Evolutionary conservation across 2,329 filamentous ascomycete species (phyloP), one percentile per base, ranked within the genome.

Genomic region (Fusarium stilboides): DNA sequence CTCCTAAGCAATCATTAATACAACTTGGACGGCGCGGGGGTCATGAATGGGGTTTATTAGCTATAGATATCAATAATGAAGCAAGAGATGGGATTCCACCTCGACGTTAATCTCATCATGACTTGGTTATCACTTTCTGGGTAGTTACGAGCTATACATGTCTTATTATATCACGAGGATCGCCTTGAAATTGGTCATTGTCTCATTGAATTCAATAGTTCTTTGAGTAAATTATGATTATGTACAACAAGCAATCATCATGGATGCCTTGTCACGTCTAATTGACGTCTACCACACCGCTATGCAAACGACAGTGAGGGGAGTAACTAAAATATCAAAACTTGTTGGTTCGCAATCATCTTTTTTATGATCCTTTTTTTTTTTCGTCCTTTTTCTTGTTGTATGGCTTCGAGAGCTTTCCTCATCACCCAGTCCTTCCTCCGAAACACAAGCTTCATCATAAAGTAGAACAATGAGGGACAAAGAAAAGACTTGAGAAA

Each of bases 1-100:
- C 80, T 91, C 46, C 76, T 91, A 69, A 87, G 83, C 73, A 86
- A 77, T 72, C 80, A 78, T 61, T 86, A 77, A 79, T 43, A 46
- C 22, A 53, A 12, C 10, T 37, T 39, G 36, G 44, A 36, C 37
- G 44, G 17, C 17, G 8, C 33, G 22, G 28, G 24, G 28, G 13
- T 24, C 42, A 37, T 46, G 57, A 31, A 36, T 47, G 39, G 39
- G 46, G 39, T 39, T 36, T n/a, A 40, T 53, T 51, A 59, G 44
- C 31, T 53, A 40, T 55, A 47, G 37, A 33, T 40, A 36, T 20
- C 17, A 68, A 56, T 57, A 59, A 62, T 58, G 31, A 50, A 59
- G 56, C 12, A 61, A 62, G 50, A 57, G 37, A 58, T 36, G 43
- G 49, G 44, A 44, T 44, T 40, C 40, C 8, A 33, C 17, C 50